Percentiles rank a stretch among this genome's conserved stretches.
These are phyloP conservation scores for Verticillium zaregamsianum DNA, from an alignment of 2,329 filamentous ascomycete species.

Conservation along the genomic window DNA sequence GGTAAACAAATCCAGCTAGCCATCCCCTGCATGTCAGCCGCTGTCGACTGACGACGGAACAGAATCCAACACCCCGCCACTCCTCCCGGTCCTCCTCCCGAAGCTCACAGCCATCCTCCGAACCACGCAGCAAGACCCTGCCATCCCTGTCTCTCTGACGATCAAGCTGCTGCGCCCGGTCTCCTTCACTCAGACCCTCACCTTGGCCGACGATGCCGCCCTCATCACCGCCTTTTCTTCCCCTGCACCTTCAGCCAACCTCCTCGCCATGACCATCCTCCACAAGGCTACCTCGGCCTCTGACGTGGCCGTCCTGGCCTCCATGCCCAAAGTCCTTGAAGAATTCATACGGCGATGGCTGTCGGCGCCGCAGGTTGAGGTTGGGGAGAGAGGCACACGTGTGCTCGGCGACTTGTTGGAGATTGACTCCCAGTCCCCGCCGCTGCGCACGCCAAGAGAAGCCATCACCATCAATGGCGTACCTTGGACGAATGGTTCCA, in stretches of 20 bases:
- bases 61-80: constrained; percentile 48
- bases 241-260: constrained; percentile 50
- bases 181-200: constrained; percentile 45
- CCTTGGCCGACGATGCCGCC: constrained; percentile 45
- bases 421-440: constrained; percentile 42
- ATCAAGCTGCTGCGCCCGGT: constrained; percentile 53
- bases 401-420: constrained; percentile 52
- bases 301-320: constrained; percentile 46
- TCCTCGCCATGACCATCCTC: constrained; percentile 53
- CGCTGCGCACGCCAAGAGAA: constrained; percentile 6
- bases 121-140: constrained; percentile 45
- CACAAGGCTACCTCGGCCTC: constrained; percentile 45
- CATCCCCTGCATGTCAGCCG: neutral
- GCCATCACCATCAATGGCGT: constrained; percentile 3
- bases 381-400: constrained; percentile 48
- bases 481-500: constrained; percentile 2
- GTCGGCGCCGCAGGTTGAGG: constrained; percentile 45
- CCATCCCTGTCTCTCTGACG: constrained; percentile 46
- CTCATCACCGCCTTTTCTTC: constrained; percentile 50
- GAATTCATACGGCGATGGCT: constrained; percentile 50
- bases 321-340: constrained; percentile 43
- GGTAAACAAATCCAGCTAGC: constrained; percentile 26
- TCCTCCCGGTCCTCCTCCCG: constrained; percentile 49
- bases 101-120: constrained; percentile 49
- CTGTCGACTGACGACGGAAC: neutral